Base-by-base conservation (phyloP, 2,329 filamentous ascomycete genomes). In the Monascus ruber region DNA sequence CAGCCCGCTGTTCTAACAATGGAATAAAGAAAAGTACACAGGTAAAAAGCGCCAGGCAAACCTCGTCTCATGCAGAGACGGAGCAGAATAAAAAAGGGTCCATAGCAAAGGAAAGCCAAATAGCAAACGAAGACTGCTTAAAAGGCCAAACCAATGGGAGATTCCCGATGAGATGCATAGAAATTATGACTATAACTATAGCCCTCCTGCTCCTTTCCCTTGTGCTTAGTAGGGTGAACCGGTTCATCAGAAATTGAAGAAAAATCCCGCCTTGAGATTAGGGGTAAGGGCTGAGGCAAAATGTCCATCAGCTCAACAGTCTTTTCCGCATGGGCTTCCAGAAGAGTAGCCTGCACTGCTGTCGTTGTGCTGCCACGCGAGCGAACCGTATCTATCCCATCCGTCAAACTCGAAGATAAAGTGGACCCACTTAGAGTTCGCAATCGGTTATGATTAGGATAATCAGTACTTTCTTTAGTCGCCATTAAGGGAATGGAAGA, bases 341-440 rank as follows among this genome's bases (percentile, higher is more conserved):
- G 39, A 28, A 46, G 27, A 25, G 37, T 44, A 33, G 42, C 42
- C 26, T 38, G 45, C 31, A 42, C 42, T 10, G 45, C 44, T 6
- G 45, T 41, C 10, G 47, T 41, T 10, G 47, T 50, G 24, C 49
- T 44, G 26, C 42, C 47, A 39, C 58, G 60, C 9, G 59, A 55
- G 11, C 60, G 41, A 1, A 44, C 37, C 10, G 41, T 39, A 2
- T 43, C 47, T 2, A 47, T 52, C 26, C 50, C 46, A 35, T 49
- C 53, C 9, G 46, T 52, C n/a, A 50, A 47, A 10, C 50, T 50
- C 1, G 58, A 60, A 24, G 49, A 48, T 32, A 59, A 33, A 2
- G 61, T 64, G 5, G 59, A 60, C 10, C 55, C 57, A 38, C 61
- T 64, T 10, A 62, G 35, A 1, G 56, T 62, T 25, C 58, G 60